These are phyloP conservation scores for Prunus dulcis DNA, from an alignment of 306 rosid species.

Conservation along the genomic window DNA sequence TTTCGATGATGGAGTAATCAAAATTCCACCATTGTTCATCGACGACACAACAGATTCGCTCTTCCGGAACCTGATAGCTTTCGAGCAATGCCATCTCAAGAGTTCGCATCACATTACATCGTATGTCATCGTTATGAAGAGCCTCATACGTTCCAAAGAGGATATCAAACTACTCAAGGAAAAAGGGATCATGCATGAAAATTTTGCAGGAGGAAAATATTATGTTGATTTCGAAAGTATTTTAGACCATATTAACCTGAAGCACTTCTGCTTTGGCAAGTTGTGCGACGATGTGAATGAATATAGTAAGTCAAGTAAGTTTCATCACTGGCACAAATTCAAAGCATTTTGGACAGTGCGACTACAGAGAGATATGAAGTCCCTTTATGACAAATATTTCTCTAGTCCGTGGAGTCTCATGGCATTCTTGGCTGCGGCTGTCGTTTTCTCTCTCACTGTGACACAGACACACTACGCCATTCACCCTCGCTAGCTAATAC, in stretches of 20 bases:
- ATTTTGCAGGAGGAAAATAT: not conserved
- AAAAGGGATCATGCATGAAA: not conserved
- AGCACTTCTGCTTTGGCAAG: slow-evolving; percentile 4
- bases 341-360: too few species aligned
- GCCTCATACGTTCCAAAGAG: slow-evolving; percentile 23
- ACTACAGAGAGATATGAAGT: not conserved
- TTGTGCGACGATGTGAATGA: not conserved
- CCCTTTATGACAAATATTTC: too few species aligned
- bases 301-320: too few species aligned
- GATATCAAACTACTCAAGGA: slow-evolving; percentile 12
- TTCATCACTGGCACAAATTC: too few species aligned
- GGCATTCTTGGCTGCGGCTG: too few species aligned
- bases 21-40: slow-evolving; percentile 5
- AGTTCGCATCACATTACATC: slow-evolving; percentile 28
- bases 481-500: too few species aligned
- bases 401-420: too few species aligned
- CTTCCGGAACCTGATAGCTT: slow-evolving; percentile 35
- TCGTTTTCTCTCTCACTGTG: too few species aligned
- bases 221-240: slow-evolving; percentile 6
- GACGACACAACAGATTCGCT: slow-evolving; percentile 19
- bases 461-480: too few species aligned
- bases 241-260: slow-evolving; percentile 16
- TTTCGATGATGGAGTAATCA: not conserved
- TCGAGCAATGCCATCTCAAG: slow-evolving; percentile 30
- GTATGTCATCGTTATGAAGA: slow-evolving; percentile 31